These are phyloP conservation scores for Acacia confusa DNA, from an alignment of 306 rosid genomes.

Conservation along the genomic window DNA sequence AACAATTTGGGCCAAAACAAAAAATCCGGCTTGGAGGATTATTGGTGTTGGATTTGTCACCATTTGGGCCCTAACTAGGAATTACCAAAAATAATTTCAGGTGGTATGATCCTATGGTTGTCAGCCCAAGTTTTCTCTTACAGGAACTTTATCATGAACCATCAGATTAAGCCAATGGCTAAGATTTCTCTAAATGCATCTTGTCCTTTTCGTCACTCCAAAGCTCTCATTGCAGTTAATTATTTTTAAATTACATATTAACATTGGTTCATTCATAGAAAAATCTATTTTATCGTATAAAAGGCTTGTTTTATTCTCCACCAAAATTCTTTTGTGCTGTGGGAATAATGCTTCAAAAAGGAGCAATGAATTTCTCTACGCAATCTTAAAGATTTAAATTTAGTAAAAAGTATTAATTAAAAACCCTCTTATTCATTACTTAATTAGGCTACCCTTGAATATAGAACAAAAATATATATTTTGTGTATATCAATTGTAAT, in stretches of 20 bases:
- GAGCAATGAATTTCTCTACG: not conserved
- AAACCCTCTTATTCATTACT: not conserved
- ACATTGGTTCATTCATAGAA: not conserved
- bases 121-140: not conserved
- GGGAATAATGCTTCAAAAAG: not conserved
- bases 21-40: not conserved
- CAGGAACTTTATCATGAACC: not conserved
- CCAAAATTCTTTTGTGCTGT: not conserved
- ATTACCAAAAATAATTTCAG: not conserved
- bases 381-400: not conserved
- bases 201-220: not conserved
- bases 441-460: not conserved
- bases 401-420: not conserved
- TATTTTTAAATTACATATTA: not conserved
- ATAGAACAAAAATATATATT: not conserved
- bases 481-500: no score
- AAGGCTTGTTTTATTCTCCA: not conserved
- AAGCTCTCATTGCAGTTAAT: not conserved
- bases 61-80: not conserved
- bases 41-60: not conserved
- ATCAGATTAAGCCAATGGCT: not conserved
- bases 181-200: not conserved
- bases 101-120: not conserved
- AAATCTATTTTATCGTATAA: not conserved
- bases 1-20: not conserved